Evolutionary conservation across 129 eudicot genomes (phyloP).

Genomic region (Chrysanthemum seticuspe): DNA sequence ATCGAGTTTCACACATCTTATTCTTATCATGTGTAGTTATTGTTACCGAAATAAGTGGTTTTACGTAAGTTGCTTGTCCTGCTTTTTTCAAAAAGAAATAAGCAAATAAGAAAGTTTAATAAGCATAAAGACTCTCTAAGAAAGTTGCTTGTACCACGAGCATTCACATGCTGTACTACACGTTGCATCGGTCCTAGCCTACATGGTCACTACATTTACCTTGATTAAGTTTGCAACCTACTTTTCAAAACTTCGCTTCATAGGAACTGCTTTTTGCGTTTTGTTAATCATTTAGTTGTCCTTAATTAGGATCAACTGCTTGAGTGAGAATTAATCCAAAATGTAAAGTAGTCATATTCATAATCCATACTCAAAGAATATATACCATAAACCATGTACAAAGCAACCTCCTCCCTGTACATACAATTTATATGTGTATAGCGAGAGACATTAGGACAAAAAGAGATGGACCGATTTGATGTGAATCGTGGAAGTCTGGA

Average conservation of each 20-base stretch:
- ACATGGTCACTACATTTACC: background rate
- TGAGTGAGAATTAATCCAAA: conserved; percentile 44
- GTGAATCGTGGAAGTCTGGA: conserved; percentile 41
- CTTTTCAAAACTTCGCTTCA: background rate
- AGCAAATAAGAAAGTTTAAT: too few species aligned
- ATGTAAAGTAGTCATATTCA: conserved; percentile 28
- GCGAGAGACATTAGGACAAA: background rate
- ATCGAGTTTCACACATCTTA: too few species aligned
- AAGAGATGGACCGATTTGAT: conserved; percentile 44
- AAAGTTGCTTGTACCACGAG: too few species aligned
- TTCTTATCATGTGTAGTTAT: too few species aligned
- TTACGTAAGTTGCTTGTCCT: too few species aligned
- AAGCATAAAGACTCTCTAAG: too few species aligned
- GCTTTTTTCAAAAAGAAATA: too few species aligned
- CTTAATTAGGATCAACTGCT: conserved; percentile 30
- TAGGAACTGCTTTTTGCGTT: background rate
- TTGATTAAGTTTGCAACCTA: background rate
- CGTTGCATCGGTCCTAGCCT: background rate
- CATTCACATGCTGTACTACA: too few species aligned
- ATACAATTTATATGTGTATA: background rate
- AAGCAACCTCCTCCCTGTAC: conserved; percentile 28
- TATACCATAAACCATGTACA: conserved; percentile 37
- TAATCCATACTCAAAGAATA: conserved; percentile 63
- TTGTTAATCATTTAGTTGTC: conserved; percentile 4
- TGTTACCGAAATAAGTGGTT: too few species aligned